Evolutionary conservation across 2,329 filamentous ascomycete species (phyloP).

Genomic region (Fusarium zealandicum): DNA sequence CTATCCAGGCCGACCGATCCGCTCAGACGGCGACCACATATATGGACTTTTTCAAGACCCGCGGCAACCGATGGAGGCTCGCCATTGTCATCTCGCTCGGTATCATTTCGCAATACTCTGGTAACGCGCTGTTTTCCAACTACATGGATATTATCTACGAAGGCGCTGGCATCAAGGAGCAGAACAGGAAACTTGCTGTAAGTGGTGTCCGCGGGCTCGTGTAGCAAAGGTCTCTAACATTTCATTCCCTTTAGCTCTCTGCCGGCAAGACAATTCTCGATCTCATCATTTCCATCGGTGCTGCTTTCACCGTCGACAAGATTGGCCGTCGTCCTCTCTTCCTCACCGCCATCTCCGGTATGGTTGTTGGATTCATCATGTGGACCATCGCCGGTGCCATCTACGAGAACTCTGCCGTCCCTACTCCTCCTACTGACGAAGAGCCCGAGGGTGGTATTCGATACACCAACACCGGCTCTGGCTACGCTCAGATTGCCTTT

Average conservation of each 20-base stretch:
- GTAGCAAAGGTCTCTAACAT: slow-evolving; percentile 2
- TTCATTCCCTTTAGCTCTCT: slow-evolving; percentile 42
- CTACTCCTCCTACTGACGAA: slow-evolving; percentile 24
- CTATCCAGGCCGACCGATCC: slow-evolving; percentile 64
- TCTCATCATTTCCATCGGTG: slow-evolving; percentile 63
- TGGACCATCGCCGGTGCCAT: slow-evolving; percentile 62
- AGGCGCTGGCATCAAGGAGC: slow-evolving; percentile 64
- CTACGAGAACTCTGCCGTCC: slow-evolving; percentile 54
- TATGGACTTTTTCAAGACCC: slow-evolving; percentile 66
- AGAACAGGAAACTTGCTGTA: slow-evolving; percentile 63
- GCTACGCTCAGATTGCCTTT: slow-evolving; percentile 63
- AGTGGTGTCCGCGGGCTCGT: slow-evolving; percentile 18
- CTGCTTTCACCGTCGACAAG: slow-evolving; percentile 58
- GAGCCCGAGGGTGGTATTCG: slow-evolving; percentile 33
- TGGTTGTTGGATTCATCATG: slow-evolving; percentile 56
- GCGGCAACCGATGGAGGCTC: slow-evolving; percentile 70
- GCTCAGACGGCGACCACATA: slow-evolving; percentile 60
- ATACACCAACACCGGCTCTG: slow-evolving; percentile 53
- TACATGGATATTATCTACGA: slow-evolving; percentile 70
- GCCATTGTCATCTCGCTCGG: slow-evolving; percentile 68
- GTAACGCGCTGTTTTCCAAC: slow-evolving; percentile 72
- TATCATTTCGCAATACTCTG: slow-evolving; percentile 72
- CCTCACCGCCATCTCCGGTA: slow-evolving; percentile 56
- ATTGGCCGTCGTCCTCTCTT: slow-evolving; percentile 63
- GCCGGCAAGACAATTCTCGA: slow-evolving; percentile 67